Base-by-base conservation (phyloP, 148 eudicot genomes). In the Fagopyrum homotropicum region DNA sequence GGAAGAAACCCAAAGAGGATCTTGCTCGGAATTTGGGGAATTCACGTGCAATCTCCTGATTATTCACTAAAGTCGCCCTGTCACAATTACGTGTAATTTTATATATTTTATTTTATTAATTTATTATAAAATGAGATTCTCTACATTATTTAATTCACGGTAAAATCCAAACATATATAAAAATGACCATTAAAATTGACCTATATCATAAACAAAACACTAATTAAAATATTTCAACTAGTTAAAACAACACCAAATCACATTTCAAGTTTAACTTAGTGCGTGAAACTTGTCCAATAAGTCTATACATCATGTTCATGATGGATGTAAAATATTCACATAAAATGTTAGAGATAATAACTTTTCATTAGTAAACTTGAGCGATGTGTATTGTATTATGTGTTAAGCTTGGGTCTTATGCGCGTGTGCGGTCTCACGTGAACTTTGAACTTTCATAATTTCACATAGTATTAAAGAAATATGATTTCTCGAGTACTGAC, bases 1-100 rank as follows among this genome's bases (percentile, higher is more conserved):
- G 19, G 19, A 40, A 66, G 71, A 66, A 66, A 66, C 47, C 47
- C n/a, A 40, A 66, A 3, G 71, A 66, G 71, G 71, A 66, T 66
- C 71, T 40, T 66, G 71, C 46, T 30, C n/a, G 47, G 46, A 66
- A 64, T 40, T 66, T 66, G 46, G 71, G 70, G 46, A 17, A 2
- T 40, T 4, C 71, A 66, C 71, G 71, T 66, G 71, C 47, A 66
- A 3, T 7, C 47, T n/a, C 71, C 17, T 43, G 47, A 63, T 14
- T 35, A 10, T 30, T 30, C 11, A 30, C 69, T 35, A 63, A 30
- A 26, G 9, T 22, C 43, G 7, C 43, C 66, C 66, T 40, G 6
- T 63, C 69, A 60, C 69, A 29, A 49, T 17, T 56, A n/a, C 26
- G 4, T 9, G 22, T 57, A 3, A 3, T 5, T 57, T 57, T n/a